A percentile compares a stretch with the other conserved stretches of the same genome.
These are phyloP conservation scores for Epichloe uncinata DNA, from an alignment of 2,329 filamentous ascomycete species.

Conservation along the genomic window DNA sequence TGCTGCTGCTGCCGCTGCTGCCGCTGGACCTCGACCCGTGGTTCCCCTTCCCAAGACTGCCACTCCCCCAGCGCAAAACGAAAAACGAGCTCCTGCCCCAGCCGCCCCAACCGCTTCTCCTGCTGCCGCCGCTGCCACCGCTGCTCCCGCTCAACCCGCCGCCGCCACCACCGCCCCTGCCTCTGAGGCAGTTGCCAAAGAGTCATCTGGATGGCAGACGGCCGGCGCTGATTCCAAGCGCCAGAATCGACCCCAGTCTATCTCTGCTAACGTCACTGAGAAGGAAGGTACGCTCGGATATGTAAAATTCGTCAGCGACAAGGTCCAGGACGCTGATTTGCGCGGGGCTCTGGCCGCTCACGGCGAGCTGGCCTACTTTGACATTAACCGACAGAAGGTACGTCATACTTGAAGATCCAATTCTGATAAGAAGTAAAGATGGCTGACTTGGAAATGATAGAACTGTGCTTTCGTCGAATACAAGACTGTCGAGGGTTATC, in stretches of 20 bases:
- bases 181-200: conserved; percentile 33
- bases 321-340: conserved; percentile 64
- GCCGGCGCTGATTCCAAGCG: conserved; percentile 74
- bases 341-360: conserved; percentile 57
- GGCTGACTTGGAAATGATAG: conserved; percentile 29
- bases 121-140: conserved; percentile 27
- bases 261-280: conserved; percentile 45
- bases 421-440: not conserved
- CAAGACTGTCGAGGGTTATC: conserved; percentile 64
- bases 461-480: conserved; percentile 98
- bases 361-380: conserved; percentile 59
- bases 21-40: conserved; percentile 39
- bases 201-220: conserved; percentile 62
- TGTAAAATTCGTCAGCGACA: conserved; percentile 90
- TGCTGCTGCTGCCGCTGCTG: conserved; percentile 44
- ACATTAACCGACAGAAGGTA: conserved; percentile 76
- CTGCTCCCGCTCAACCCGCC: conserved; percentile 20
- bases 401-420: conserved; percentile 9
- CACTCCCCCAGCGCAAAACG: conserved; percentile 33
- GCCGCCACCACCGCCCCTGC: conserved; percentile 25
- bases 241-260: conserved; percentile 60
- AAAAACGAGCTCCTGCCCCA: conserved; percentile 35
- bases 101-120: conserved; percentile 25
- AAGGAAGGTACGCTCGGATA: conserved; percentile 74
- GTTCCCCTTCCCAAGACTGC: conserved; percentile 45